Percentiles rank a stretch among this genome's conserved stretches.
Conservation (phyloP, 805 yeast genomes). For the Yarrowia yakushimensis region DNA sequence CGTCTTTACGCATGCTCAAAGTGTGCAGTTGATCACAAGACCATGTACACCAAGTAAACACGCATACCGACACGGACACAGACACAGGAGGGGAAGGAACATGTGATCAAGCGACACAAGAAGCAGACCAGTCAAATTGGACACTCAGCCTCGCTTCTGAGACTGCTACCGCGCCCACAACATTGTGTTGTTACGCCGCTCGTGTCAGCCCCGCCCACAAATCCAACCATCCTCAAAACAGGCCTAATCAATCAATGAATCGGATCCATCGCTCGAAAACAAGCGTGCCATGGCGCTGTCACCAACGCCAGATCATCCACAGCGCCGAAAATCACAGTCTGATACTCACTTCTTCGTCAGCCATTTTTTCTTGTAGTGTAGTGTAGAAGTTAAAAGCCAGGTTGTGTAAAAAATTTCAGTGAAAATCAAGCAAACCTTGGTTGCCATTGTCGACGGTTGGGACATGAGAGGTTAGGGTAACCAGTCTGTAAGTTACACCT, state of each 20-base stretch:
- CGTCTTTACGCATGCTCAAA: neutral
- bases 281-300: neutral
- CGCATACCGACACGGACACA: neutral
- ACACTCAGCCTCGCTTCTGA: neutral
- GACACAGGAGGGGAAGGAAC: neutral
- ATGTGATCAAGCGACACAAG: neutral
- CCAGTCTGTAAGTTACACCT: constrained; percentile 15
- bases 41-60: neutral
- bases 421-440: constrained; percentile 22
- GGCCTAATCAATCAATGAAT: neutral
- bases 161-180: neutral
- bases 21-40: neutral
- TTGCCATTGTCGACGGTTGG: constrained; percentile 14
- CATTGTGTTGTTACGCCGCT: neutral
- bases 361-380: constrained; percentile 34
- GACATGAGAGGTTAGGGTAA: constrained; percentile 20
- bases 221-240: neutral
- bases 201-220: neutral
- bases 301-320: neutral
- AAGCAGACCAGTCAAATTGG: neutral
- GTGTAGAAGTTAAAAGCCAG: constrained; percentile 24
- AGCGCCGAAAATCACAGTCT: neutral
- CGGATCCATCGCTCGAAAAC: constrained; percentile 1
- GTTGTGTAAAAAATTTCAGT: constrained; percentile 19
- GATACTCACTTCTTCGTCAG: constrained; percentile 41